Evolutionary conservation across 305 asterid genomes (phyloP).

Genomic region (Solanum hybrid): DNA sequence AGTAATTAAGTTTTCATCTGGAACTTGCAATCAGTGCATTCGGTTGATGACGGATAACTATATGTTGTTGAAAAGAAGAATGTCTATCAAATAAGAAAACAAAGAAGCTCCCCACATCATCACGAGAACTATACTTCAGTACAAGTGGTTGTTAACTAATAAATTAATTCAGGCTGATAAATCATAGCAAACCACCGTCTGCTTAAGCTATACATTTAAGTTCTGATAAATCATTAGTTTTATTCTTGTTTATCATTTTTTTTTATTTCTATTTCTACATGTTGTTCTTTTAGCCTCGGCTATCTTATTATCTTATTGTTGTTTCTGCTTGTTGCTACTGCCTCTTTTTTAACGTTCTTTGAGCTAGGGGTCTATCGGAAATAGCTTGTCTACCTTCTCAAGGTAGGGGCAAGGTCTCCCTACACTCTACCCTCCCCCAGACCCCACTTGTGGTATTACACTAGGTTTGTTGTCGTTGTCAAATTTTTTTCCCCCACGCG

Average conservation of each 20-base stretch:
- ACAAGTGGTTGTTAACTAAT: neutral
- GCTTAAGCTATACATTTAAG: neutral
- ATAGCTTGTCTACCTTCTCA: neutral
- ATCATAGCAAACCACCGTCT: neutral
- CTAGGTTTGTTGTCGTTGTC: neutral
- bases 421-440: neutral
- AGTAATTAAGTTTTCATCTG: neutral
- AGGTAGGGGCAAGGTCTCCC: neutral
- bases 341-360: neutral
- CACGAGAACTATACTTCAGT: neutral
- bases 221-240: neutral
- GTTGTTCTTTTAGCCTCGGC: neutral
- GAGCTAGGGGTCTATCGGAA: neutral
- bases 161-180: neutral
- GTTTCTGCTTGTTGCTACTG: neutral
- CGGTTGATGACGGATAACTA: neutral
- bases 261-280: neutral
- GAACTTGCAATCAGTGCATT: neutral
- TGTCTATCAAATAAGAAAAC: neutral
- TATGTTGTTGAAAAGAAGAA: neutral
- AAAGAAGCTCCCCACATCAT: neutral
- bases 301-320: neutral
- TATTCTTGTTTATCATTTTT: neutral
- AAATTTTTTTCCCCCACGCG: neutral
- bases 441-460: neutral